phyloP scores from a whole-genome alignment of 2,329 filamentous ascomycete species.

The Stachybotrys echinatus region DNA sequence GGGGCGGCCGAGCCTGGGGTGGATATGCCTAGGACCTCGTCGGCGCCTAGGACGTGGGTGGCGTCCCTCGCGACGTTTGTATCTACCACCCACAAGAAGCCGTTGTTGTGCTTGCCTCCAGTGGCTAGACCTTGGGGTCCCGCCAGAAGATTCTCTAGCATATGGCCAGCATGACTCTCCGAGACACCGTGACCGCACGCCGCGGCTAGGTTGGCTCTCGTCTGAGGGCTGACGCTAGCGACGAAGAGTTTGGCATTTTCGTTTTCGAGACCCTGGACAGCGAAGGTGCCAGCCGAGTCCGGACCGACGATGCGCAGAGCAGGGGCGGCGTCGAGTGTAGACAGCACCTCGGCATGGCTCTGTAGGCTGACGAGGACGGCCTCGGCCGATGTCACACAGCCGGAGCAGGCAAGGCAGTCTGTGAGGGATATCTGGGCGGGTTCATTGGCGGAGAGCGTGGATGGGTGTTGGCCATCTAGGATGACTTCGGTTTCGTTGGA shows the following conservation, averaged over 20 bases:
- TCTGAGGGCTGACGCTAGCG: conserved; percentile 88
- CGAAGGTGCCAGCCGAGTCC: conserved; percentile 24
- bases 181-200: conserved; percentile 69
- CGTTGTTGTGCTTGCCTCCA: conserved; percentile 67
- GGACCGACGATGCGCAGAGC: conserved; percentile 34
- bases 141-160: conserved; percentile 73
- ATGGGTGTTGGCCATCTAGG: conserved; percentile 72
- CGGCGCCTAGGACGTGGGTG: conserved; percentile 72
- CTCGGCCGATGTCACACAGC: conserved; percentile 95
- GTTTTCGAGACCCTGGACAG: conserved; percentile 48
- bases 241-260: conserved; percentile 73
- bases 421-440: conserved; percentile 93
- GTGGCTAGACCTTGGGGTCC: conserved; percentile 63
- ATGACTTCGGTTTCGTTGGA: conserved; percentile 74
- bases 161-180: conserved; percentile 67
- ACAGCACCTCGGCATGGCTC: conserved; percentile 86
- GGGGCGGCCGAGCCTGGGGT: conserved; percentile 13
- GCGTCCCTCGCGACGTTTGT: conserved; percentile 80
- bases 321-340: conserved; percentile 66
- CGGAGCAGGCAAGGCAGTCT: conserved; percentile 94
- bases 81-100: conserved; percentile 86
- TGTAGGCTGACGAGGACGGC: conserved; percentile 94
- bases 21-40: conserved; percentile 53
- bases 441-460: conserved; percentile 48
- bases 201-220: conserved; percentile 81